A percentile compares a stretch with the other conserved stretches of the same genome.
These are phyloP conservation scores for Ambrosiella xylebori DNA, from an alignment of 2,329 filamentous ascomycete species.

Conservation along the genomic window DNA sequence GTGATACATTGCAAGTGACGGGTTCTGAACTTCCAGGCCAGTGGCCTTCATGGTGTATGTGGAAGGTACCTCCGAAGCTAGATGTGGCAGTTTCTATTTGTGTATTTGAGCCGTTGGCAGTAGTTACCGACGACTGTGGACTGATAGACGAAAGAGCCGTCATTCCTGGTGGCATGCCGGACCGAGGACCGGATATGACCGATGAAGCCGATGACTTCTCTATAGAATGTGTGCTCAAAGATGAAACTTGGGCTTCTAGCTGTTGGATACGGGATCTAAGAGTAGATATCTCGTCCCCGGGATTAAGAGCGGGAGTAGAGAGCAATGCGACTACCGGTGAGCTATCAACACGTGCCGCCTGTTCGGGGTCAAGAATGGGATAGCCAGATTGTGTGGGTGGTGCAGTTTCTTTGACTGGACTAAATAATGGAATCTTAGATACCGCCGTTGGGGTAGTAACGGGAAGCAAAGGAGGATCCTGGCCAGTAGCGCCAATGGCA, in stretches of 20 bases:
- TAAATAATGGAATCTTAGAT: background rate
- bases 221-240: background rate
- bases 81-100: slow-evolving; percentile 24
- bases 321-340: background rate
- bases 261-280: background rate
- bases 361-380: background rate
- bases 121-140: background rate
- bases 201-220: background rate
- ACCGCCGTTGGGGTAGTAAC: background rate
- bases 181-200: background rate
- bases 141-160: background rate
- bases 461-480: background rate
- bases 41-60: slow-evolving; percentile 24
- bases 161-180: background rate
- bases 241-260: background rate
- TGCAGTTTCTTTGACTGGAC: background rate
- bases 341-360: background rate
- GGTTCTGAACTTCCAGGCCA: slow-evolving; percentile 18
- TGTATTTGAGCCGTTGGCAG: slow-evolving; percentile 16
- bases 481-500: background rate
- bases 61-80: slow-evolving; percentile 25
- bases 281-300: background rate
- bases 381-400: background rate
- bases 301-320: background rate
- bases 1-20: slow-evolving; percentile 27